Evolutionary conservation across 2,329 filamentous ascomycete genomes (phyloP), one percentile per base, ranked within the genome.

Genomic region (Aspergillus amoenus): DNA sequence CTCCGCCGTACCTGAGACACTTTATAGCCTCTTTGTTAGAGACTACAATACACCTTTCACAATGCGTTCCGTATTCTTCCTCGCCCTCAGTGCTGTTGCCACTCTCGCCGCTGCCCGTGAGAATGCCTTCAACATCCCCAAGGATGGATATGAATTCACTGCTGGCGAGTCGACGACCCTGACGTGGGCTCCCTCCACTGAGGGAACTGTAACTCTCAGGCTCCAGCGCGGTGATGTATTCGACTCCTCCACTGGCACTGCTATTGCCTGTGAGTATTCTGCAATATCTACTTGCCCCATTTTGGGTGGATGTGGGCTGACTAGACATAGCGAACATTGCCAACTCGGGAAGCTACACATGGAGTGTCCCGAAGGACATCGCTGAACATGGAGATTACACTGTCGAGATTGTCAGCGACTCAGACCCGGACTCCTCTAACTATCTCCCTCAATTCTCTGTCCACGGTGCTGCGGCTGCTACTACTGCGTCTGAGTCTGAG

Each of bases 401-500:
- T 56, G 71, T 84, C 60, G 74, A 82, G 66, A 84, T 84, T 65
- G 70, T 82, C 66, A 71, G 75, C 62, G 81, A 82, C 63, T 61
- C 62, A 6, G 65, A 83, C 70, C 48, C 72, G 8, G 58, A 52
- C 48, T 66, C 77, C 59, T 73, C 71, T 69, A 84, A 84, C 76
- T 84, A 80, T 76, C 78, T 78, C 37, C 78, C 79, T 6, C 76
- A 75, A 59, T 84, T 84, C 71, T 72, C 75, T 39, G 73, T 84
- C 55, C 66, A 78, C 12, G 79, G 77, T 60, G 72, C 73, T 60
- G 60, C 66, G 32, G 63, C 69, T 47, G 67, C 76, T n/a, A 64
- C 69, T 18, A 70, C 68, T 40, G 61, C 65, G 37, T 13, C 60
- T 59, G 21, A 18, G 37, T 13, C 60, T 59, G 21, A 18, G 32